Base-by-base conservation (phyloP, 768 basidiomycete species). In the Rhodosporidiobolus odoratus region DNA sequence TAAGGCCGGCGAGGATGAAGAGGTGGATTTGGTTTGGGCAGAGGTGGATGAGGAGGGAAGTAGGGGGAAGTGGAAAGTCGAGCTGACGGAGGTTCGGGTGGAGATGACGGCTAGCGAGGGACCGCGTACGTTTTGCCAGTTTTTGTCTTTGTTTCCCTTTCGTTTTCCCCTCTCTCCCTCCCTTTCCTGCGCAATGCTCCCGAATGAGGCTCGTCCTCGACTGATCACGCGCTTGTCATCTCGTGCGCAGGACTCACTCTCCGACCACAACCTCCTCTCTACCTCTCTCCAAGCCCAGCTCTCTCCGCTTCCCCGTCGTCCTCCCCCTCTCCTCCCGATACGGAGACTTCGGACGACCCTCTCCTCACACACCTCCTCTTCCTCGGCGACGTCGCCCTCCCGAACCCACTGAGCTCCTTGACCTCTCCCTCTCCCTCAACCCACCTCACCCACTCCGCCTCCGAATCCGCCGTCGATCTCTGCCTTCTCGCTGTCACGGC, bases 11-110 rank as follows among this genome's bases (percentile, higher is more conserved):
- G 59, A 52, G 30, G 52, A 53, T 30, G 52, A 30, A 9, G n/a
- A 32, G 52, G 27, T 8, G 10, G 30, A 32, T 15, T 8, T 23
- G n/a, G 48, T 17, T 13, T 47, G 65, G 50, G 58, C 47, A 35
- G 56, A 34, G 27, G 56, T 27, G 30, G 50, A 16, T 35, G n/a
- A n/a, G 21, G 65, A 19, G 43, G 34, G 10, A 19, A 16, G 3
- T 25, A 38, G 38, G 19, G 50, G 45, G 23, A 50, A 59, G 52
- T 58, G 62, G 57, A 41, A 21, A 16, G 57, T 73, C 30, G 68
- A 70, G 53, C 23, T 73, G 53, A 45, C 58, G 30, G 72, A 73
- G 58, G 62, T 73, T 3, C 41, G 57, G 53, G 54, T 73, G 23
- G 68, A 73, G 52, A 73, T 69, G 72, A 30, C 27, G 4, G 54